Evolutionary conservation across 2,329 filamentous ascomycete species (phyloP).

Genomic region (Cordyceps fumosorosea): DNA sequence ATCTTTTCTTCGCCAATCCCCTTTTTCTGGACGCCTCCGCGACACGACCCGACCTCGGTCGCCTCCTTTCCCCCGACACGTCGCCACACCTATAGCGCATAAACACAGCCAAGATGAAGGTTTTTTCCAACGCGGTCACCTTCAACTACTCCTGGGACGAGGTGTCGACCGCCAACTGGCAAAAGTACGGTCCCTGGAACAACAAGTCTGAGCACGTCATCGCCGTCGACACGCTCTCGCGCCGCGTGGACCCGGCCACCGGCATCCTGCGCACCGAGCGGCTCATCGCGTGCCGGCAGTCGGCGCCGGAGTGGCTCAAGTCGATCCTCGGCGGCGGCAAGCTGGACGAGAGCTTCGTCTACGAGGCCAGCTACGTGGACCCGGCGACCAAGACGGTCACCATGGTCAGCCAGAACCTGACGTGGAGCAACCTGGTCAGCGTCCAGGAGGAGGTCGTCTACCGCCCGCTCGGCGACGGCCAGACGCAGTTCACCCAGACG

Average conservation of each 20-base stretch:
- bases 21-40: neutral
- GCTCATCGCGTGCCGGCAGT: slow-evolving; percentile 55
- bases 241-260: slow-evolving; percentile 49
- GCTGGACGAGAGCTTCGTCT: slow-evolving; percentile 78
- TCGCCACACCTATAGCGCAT: slow-evolving; percentile 5
- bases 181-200: slow-evolving; percentile 98
- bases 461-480: slow-evolving; percentile 49
- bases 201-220: slow-evolving; percentile 96
- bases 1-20: neutral
- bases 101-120: slow-evolving; percentile 64
- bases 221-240: slow-evolving; percentile 86
- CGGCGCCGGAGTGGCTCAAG: slow-evolving; percentile 72
- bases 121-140: slow-evolving; percentile 83
- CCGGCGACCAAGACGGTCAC: slow-evolving; percentile 77
- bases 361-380: slow-evolving; percentile 94
- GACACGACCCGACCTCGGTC: neutral
- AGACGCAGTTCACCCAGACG: slow-evolving; percentile 80
- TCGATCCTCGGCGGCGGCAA: slow-evolving; percentile 70
- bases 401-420: slow-evolving; percentile 94
- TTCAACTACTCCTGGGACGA: slow-evolving; percentile 99
- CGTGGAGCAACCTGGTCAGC: slow-evolving; percentile 81
- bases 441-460: slow-evolving; percentile 93
- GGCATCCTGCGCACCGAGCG: slow-evolving; percentile 57
- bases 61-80: neutral
- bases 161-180: slow-evolving; percentile 96